These are phyloP conservation scores for Mycena floridula DNA, from an alignment of 768 basidiomycete genomes.

Conservation along the genomic window DNA sequence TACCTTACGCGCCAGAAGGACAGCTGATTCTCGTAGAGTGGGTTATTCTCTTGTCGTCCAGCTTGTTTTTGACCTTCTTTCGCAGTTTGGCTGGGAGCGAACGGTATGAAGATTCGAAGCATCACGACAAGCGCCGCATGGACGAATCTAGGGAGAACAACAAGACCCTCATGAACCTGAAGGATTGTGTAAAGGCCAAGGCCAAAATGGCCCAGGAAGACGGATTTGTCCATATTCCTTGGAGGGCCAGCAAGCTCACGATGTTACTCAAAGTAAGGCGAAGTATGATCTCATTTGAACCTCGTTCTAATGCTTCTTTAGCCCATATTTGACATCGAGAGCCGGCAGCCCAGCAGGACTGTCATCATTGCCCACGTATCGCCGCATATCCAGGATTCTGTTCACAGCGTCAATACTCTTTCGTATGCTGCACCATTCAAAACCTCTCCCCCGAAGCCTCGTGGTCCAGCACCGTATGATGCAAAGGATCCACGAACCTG, in stretches of 20 bases:
- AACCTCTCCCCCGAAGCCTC: slow-evolving; percentile 20
- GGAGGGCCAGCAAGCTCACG: slow-evolving; percentile 26
- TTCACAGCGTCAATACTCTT: slow-evolving; percentile 25
- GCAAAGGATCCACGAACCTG: slow-evolving; percentile 26
- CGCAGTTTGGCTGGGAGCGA: slow-evolving; percentile 28
- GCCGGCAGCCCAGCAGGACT: slow-evolving; percentile 20
- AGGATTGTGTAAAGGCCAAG: slow-evolving; percentile 31
- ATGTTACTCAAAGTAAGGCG: slow-evolving; percentile 25
- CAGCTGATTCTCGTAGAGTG: slow-evolving; percentile 30
- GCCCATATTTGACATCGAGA: slow-evolving; percentile 30
- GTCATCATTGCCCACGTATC: slow-evolving; percentile 31
- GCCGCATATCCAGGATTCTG: slow-evolving; percentile 27
- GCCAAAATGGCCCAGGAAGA: slow-evolving; percentile 28
- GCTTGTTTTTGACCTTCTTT: background rate
- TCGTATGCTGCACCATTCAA: slow-evolving; percentile 28
- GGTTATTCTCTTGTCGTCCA: slow-evolving; percentile 2
- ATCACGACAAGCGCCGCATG: slow-evolving; percentile 28
- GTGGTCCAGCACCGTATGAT: slow-evolving; percentile 25
- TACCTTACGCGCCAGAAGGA: slow-evolving; percentile 27
- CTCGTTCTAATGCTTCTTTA: slow-evolving; percentile 4
- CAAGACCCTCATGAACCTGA: slow-evolving; percentile 28
- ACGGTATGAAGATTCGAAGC: slow-evolving; percentile 29
- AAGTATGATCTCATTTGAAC: background rate
- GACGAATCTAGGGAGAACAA: slow-evolving; percentile 28
- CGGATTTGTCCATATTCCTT: slow-evolving; percentile 31